These are phyloP conservation scores for Lachnellula cervina DNA, from an alignment of 2,329 filamentous ascomycete species.

Conservation along the genomic window DNA sequence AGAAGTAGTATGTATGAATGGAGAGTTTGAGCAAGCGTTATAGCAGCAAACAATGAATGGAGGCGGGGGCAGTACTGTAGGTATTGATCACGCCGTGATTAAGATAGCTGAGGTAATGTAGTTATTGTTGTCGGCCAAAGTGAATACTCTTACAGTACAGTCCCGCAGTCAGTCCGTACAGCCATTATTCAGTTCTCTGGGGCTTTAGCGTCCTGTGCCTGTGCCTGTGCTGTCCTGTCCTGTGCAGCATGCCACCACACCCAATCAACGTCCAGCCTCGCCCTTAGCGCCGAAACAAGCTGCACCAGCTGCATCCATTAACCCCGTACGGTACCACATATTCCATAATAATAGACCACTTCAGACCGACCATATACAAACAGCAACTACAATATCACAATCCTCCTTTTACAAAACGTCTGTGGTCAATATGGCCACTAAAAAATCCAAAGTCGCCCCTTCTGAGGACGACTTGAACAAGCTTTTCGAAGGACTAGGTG, in stretches of 20 bases:
- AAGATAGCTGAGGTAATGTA: too few species aligned
- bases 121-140: too few species aligned
- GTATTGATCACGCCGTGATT: too few species aligned
- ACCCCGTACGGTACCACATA: too few species aligned
- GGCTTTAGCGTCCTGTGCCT: background rate
- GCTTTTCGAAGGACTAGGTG: conserved; percentile 58
- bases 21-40: too few species aligned
- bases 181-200: background rate
- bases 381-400: background rate
- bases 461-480: conserved; percentile 61
- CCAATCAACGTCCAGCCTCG: conserved; percentile 1
- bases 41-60: too few species aligned
- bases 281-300: background rate
- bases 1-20: too few species aligned
- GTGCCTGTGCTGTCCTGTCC: background rate
- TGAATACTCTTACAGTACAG: too few species aligned
- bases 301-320: background rate
- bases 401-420: background rate
- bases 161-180: too few species aligned
- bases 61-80: too few species aligned
- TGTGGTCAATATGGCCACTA: conserved; percentile 48
- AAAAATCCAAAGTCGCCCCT: conserved; percentile 51
- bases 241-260: background rate
- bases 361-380: background rate
- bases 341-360: background rate